Evolutionary conservation across 2,329 filamentous ascomycete genomes (phyloP).

Genomic region (Anthostomella pinea): DNA sequence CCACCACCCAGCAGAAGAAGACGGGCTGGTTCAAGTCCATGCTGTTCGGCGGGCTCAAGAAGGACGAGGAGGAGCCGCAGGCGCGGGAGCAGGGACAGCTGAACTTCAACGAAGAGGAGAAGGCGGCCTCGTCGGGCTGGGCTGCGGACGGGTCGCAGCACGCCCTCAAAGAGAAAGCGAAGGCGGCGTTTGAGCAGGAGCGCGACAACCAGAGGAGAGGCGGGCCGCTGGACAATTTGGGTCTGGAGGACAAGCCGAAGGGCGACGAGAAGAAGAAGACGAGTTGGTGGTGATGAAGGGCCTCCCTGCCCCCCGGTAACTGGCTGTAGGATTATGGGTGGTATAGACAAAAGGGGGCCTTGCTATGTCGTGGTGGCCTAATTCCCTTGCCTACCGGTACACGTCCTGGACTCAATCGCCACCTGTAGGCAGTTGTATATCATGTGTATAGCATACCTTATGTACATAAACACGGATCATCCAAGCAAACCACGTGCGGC

Average conservation of each 20-base stretch:
- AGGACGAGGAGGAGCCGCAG: slow-evolving; percentile 35
- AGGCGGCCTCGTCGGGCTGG: slow-evolving; percentile 25
- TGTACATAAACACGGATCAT: too few relatives aligned
- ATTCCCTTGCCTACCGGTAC: too few relatives aligned
- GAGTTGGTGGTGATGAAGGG: slow-evolving; percentile 39
- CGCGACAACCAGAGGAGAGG: slow-evolving; percentile 49
- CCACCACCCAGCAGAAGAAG: slow-evolving; percentile 17
- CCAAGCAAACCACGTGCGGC: too few relatives aligned
- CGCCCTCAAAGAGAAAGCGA: slow-evolving; percentile 38
- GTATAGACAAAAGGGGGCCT: too few relatives aligned
- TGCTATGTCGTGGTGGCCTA: too few relatives aligned
- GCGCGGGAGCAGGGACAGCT: too few relatives aligned
- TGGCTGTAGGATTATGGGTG: too few relatives aligned
- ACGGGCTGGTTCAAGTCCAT: slow-evolving; percentile 31
- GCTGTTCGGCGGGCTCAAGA: slow-evolving; percentile 39
- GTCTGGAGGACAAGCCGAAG: slow-evolving; percentile 33
- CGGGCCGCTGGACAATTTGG: slow-evolving; percentile 50
- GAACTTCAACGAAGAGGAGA: slow-evolving; percentile 32
- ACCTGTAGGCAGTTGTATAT: too few relatives aligned
- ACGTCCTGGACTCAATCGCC: too few relatives aligned
- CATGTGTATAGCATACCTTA: too few relatives aligned
- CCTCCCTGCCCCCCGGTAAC: background rate
- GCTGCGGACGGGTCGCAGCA: slow-evolving; percentile 33
- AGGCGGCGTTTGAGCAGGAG: slow-evolving; percentile 46
- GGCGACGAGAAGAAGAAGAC: slow-evolving; percentile 42